Conservation (phyloP, 345 rosid genomes). For the Leavenworthia alabamica region DNA sequence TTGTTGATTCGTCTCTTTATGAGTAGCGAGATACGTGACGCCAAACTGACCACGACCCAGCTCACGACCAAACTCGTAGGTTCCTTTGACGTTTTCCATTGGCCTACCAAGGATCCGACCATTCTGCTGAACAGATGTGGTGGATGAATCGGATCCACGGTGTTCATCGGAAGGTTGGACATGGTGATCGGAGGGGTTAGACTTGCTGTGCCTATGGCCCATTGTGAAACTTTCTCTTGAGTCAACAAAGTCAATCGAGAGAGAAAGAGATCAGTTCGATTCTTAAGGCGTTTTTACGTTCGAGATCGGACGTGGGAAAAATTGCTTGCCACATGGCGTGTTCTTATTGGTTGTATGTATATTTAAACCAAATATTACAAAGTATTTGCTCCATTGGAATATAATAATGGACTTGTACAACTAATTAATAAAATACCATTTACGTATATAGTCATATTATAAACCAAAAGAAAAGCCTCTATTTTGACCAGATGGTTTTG, state of each 20-base stretch:
- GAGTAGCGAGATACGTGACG: constrained; percentile 71
- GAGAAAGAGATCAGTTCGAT: neutral
- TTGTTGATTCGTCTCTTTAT: constrained; percentile 56
- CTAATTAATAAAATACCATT: too few species aligned
- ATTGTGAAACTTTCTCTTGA: constrained; percentile 19
- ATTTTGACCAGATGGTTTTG: neutral
- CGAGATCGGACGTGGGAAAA: constrained; percentile 9
- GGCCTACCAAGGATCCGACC: constrained; percentile 89
- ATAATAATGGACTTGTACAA: too few species aligned
- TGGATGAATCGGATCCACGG: too few species aligned
- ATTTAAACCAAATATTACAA: neutral
- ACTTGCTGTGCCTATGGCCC: constrained; percentile 34
- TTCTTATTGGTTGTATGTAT: neutral
- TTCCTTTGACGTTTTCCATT: constrained; percentile 62
- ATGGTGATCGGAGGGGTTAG: constrained; percentile 30
- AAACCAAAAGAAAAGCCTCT: neutral
- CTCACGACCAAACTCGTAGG: constrained; percentile 71
- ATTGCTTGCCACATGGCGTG: neutral
- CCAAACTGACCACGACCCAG: constrained; percentile 98
- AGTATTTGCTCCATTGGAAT: too few species aligned
- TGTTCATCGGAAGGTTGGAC: constrained; percentile 12
- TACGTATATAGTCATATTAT: too few species aligned
- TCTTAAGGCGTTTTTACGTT: constrained; percentile 18
- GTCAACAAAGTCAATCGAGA: constrained; percentile 29
- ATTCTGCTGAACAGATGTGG: constrained; percentile 29